Evolutionary conservation across 2,329 filamentous ascomycete species (phyloP).

Genomic region (Colletotrichum sp.): DNA sequence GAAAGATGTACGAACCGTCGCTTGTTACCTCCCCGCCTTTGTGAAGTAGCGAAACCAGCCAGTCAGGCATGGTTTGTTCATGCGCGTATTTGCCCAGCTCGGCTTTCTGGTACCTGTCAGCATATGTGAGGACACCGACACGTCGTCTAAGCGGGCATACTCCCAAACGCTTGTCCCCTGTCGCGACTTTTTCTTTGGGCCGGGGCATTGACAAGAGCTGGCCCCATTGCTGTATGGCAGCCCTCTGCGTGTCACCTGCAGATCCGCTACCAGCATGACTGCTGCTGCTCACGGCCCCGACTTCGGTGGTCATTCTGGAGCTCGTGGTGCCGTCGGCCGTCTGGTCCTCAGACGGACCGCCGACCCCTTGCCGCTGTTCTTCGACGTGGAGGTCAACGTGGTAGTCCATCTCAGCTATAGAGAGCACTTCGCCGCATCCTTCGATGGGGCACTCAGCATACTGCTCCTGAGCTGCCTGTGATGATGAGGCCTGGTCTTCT

Average conservation of each 20-base stretch:
- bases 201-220: slow-evolving; percentile 23
- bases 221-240: slow-evolving; percentile 34
- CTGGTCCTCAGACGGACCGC: slow-evolving; percentile 1
- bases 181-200: not conserved
- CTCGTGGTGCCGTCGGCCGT: not conserved
- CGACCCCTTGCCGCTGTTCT: slow-evolving; percentile 27
- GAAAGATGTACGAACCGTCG: slow-evolving; percentile 44
- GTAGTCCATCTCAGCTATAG: slow-evolving; percentile 57
- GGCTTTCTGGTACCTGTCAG: slow-evolving; percentile 44
- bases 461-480: slow-evolving; percentile 34
- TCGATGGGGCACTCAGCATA: slow-evolving; percentile 31
- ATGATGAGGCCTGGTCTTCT: slow-evolving; percentile 8
- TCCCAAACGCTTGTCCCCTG: slow-evolving; percentile 5
- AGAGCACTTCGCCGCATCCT: slow-evolving; percentile 61
- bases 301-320: not conserved
- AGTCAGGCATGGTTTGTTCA: slow-evolving; percentile 76
- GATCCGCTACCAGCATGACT: not conserved
- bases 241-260: slow-evolving; percentile 13
- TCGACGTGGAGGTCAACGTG: slow-evolving; percentile 65
- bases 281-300: not conserved
- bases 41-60: slow-evolving; percentile 68
- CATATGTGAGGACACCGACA: not conserved
- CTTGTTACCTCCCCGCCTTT: slow-evolving; percentile 60
- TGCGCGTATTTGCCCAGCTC: slow-evolving; percentile 76
- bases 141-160: not conserved